phyloP scores from a whole-genome alignment of 768 basidiomycete genomes.

The Exidia glandulosa region DNA sequence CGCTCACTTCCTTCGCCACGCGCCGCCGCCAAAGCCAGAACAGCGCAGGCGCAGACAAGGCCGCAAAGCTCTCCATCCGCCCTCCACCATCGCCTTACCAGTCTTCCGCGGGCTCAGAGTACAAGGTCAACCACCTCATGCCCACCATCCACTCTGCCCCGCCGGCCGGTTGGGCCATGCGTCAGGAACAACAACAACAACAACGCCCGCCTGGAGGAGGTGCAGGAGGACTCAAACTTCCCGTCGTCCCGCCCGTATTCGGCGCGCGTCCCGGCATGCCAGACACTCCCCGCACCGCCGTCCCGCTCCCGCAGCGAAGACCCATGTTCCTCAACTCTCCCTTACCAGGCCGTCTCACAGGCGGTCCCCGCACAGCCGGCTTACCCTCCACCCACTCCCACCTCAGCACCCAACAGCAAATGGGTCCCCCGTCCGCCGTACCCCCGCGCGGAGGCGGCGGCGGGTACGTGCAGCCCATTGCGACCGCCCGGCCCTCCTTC shows the following conservation, averaged over 20 bases:
- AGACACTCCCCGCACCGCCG: background rate
- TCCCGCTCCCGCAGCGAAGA: background rate
- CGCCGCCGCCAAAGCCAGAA: slow-evolving; percentile 58
- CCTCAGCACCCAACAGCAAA: too few species aligned
- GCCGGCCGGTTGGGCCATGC: slow-evolving; percentile 26
- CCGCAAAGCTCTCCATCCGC: slow-evolving; percentile 70
- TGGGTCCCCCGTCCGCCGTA: background rate
- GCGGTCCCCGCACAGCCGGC: background rate
- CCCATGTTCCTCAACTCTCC: background rate
- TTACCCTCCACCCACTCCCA: too few species aligned
- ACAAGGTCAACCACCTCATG: slow-evolving; percentile 24
- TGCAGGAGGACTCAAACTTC: background rate
- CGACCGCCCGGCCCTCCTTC: background rate
- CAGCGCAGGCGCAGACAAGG: slow-evolving; percentile 54
- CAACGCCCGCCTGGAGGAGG: background rate
- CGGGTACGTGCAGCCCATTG: background rate
- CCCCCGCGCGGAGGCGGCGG: background rate
- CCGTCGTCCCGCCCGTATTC: background rate
- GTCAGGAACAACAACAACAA: background rate
- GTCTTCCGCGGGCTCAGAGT: background rate
- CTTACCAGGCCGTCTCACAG: background rate
- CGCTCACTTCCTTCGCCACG: slow-evolving; percentile 61
- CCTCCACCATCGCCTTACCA: slow-evolving; percentile 22
- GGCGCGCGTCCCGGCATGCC: background rate
- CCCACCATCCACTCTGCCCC: slow-evolving; percentile 72